phyloP scores from a whole-genome alignment of 1,139 yeast genomes.

The Yamadazyma spencermartinsiae region DNA sequence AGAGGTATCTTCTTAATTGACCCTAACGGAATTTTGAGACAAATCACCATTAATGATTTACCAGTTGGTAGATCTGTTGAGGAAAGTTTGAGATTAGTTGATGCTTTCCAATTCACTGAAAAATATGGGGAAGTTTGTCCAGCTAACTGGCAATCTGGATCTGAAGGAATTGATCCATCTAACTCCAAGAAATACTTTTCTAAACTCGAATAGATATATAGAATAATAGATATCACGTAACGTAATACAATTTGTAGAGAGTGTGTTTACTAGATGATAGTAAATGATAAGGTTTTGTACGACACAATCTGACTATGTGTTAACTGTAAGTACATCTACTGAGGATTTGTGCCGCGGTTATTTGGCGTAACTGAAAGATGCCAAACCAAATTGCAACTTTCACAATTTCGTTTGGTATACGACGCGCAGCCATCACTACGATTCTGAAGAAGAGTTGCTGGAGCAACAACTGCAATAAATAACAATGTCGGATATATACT shows the following conservation, averaged over 20 bases:
- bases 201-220: constrained; percentile 7
- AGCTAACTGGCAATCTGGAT: constrained; percentile 99
- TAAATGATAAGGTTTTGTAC: no score
- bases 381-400: no score
- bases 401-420: no score
- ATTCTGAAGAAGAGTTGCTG: no score
- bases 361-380: no score
- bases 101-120: constrained; percentile 98
- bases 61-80: constrained; percentile 99
- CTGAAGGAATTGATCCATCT: constrained; percentile 85
- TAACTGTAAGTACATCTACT: no score
- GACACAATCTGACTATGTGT: no score
- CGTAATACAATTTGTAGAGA: not conserved
- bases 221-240: not conserved
- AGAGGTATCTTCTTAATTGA: constrained; percentile 98
- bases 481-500: constrained; percentile 32
- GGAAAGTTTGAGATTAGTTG: constrained; percentile 94
- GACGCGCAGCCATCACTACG: no score
- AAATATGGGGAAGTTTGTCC: constrained; percentile 98
- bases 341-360: no score
- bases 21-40: constrained; percentile 93
- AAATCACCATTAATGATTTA: constrained; percentile 94
- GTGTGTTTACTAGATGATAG: no score
- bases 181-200: constrained; percentile 81
- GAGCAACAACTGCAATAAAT: no score